phyloP scores from a whole-genome alignment of 1,284 basidiomycete genomes.

The Coniferiporia weirii region DNA sequence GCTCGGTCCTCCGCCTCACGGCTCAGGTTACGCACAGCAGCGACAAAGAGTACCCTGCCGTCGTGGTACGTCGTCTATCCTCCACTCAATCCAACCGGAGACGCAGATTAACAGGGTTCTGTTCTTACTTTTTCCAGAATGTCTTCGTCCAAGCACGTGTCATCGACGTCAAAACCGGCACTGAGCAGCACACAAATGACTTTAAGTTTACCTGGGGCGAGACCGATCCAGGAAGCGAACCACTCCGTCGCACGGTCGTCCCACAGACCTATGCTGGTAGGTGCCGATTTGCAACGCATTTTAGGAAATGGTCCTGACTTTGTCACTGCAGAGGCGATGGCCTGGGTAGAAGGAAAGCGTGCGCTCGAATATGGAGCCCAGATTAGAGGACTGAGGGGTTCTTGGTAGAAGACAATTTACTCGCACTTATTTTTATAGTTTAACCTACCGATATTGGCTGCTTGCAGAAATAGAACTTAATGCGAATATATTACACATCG shows the following conservation, averaged over 20 bases:
- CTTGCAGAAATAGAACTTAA: neutral
- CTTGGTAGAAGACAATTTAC: neutral
- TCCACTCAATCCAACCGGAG: neutral
- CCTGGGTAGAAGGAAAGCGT: constrained; percentile 74
- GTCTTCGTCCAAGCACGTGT: constrained; percentile 74
- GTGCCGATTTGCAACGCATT: constrained; percentile 19
- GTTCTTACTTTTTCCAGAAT: constrained; percentile 38
- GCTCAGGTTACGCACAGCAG: constrained; percentile 61
- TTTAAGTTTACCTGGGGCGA: constrained; percentile 65
- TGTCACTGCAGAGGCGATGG: constrained; percentile 61
- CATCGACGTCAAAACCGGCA: constrained; percentile 66
- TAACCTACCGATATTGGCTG: neutral
- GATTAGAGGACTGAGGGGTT: constrained; percentile 39
- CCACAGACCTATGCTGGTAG: constrained; percentile 67
- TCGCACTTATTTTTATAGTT: neutral
- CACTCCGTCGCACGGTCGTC: constrained; percentile 51
- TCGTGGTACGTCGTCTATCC: constrained; percentile 41
- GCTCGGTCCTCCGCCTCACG: constrained; percentile 69
- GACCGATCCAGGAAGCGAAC: constrained; percentile 32
- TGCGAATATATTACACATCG: neutral
- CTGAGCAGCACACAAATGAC: constrained; percentile 64
- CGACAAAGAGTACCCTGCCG: constrained; percentile 38
- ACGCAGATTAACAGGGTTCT: constrained; percentile 7
- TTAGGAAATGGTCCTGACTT: neutral
- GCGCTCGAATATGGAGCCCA: constrained; percentile 58